Evolutionary conservation across 2,329 filamentous ascomycete species (phyloP).

Genomic region (Botrytis medusae): DNA sequence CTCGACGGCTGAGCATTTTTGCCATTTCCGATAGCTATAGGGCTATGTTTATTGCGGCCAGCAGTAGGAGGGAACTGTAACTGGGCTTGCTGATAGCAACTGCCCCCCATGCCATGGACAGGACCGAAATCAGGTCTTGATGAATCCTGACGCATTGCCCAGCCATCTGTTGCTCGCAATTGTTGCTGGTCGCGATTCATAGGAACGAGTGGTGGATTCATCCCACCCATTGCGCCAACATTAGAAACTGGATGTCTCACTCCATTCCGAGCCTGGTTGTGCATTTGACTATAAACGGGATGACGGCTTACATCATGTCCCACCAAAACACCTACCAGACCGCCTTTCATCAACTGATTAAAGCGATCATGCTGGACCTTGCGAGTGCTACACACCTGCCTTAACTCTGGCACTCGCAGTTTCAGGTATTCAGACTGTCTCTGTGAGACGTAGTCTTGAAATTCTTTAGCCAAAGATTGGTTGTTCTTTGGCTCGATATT

Average conservation of each 20-base stretch:
- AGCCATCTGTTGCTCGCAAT: accelerated
- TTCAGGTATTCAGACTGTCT: neutral
- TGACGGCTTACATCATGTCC: neutral
- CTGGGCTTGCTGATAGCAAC: neutral
- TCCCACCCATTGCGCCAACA: neutral
- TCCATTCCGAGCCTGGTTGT: neutral
- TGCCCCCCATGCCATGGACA: neutral
- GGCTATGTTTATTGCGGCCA: accelerated
- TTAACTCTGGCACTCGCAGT: neutral
- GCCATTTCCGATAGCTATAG: too few species aligned
- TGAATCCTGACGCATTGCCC: neutral
- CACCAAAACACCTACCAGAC: neutral
- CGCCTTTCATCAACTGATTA: neutral
- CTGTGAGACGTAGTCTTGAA: neutral
- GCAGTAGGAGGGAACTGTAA: neutral
- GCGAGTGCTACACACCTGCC: neutral
- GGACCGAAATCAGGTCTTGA: neutral
- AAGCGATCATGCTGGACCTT: accelerated
- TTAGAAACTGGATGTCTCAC: accelerated
- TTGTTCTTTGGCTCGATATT: accelerated
- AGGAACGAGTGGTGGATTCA: neutral
- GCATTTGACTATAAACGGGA: accelerated
- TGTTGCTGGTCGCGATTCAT: neutral
- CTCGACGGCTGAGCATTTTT: too few species aligned
- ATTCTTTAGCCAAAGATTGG: neutral